phyloP scores from a whole-genome alignment of 2,329 filamentous ascomycete genomes.

The Pseudopyricularia cyperi region DNA sequence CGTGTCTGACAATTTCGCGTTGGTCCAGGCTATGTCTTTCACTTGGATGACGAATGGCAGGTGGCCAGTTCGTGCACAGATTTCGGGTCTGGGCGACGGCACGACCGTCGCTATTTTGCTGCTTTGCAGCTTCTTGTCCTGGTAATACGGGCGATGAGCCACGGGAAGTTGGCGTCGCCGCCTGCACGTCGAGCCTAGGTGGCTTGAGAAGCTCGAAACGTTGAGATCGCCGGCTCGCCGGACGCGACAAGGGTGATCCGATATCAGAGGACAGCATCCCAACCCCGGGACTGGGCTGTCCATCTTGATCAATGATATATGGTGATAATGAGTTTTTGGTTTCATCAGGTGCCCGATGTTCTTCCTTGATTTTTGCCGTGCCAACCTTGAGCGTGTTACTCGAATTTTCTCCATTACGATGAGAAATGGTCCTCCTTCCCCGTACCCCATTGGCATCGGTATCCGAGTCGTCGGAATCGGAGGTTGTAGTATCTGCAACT shows the following conservation, averaged over 20 bases:
- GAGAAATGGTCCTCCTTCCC: conserved; percentile 11
- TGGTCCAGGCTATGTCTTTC: conserved; percentile 29
- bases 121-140: not conserved
- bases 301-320: not conserved
- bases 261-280: not conserved
- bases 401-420: not conserved
- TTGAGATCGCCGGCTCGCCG: conserved; percentile 26
- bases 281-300: not conserved
- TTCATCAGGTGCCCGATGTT: not conserved
- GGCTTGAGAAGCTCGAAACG: conserved; percentile 36
- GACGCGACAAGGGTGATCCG: conserved; percentile 11
- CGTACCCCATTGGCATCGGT: conserved; percentile 20
- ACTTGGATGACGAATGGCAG: not conserved
- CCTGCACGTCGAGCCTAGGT: conserved; percentile 31
- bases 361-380: not conserved
- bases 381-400: not conserved
- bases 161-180: conserved; percentile 3
- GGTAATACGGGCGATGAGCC: not conserved
- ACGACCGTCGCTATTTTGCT: not conserved
- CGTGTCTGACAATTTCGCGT: conserved; percentile 69
- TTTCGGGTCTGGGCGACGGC: not conserved
- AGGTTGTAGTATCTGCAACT: conserved; percentile 14
- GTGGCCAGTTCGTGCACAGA: not conserved
- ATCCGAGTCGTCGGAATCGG: conserved; percentile 37
- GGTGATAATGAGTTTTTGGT: not conserved